A percentile compares a stretch with the other conserved stretches of the same genome.
Evolutionary conservation across 768 basidiomycete species (phyloP).

Genomic region (Mycena filopes): DNA sequence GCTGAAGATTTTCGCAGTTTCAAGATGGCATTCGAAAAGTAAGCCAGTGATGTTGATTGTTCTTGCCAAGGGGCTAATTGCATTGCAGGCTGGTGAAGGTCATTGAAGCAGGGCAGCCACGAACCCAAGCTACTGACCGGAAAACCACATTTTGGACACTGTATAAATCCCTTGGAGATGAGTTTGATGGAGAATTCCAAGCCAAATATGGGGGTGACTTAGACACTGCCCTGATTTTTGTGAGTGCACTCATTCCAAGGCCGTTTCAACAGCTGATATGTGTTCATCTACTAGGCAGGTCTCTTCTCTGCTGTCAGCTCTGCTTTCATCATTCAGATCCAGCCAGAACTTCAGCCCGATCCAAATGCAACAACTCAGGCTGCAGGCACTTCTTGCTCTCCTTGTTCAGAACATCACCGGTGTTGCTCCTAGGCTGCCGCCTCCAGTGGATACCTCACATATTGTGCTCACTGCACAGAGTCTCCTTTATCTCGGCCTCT

Average conservation of each 20-base stretch:
- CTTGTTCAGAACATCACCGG: constrained; percentile 3
- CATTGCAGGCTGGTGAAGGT: not conserved
- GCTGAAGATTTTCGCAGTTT: too few relatives aligned
- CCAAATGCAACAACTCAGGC: not conserved
- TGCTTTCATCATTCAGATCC: too few relatives aligned
- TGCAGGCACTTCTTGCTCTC: not conserved
- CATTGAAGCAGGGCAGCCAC: not conserved
- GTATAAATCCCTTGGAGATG: not conserved
- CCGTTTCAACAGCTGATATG: not conserved
- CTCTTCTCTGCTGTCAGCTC: constrained; percentile 4
- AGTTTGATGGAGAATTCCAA: not conserved
- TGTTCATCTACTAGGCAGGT: not conserved
- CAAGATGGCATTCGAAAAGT: too few relatives aligned
- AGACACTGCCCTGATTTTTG: constrained; percentile 7
- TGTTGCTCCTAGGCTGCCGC: not conserved
- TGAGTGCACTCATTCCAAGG: not conserved
- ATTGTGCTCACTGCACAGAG: not conserved
- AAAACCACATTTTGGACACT: not conserved
- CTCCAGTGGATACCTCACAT: not conserved
- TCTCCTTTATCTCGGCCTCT: constrained; percentile 3
- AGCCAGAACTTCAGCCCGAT: too few relatives aligned
- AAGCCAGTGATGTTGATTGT: too few relatives aligned
- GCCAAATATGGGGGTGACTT: not conserved
- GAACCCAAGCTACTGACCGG: not conserved
- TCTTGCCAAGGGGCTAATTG: too few relatives aligned